A percentile compares a stretch with the other conserved stretches of the same genome.
phyloP scores from a whole-genome alignment of 768 basidiomycete genomes.

The Lentinula aciculospora region DNA sequence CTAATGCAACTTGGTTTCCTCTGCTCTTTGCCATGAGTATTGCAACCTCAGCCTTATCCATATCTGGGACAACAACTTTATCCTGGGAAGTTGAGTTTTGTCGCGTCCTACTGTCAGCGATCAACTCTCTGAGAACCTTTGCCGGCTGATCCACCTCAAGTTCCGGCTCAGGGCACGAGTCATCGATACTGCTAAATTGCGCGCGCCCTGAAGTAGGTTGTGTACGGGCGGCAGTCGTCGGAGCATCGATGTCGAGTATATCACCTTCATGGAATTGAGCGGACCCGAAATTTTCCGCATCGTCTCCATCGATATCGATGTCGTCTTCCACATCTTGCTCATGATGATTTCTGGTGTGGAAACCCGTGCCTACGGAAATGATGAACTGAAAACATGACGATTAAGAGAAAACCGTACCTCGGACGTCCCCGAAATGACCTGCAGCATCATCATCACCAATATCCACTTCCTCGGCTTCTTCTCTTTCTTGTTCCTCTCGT shows the following conservation, averaged over 20 bases:
- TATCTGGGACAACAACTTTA: conserved; percentile 33
- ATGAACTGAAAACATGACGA: not conserved
- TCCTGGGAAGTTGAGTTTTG: conserved; percentile 22
- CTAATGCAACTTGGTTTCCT: conserved; percentile 41
- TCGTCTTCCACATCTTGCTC: conserved; percentile 71
- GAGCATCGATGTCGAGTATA: conserved; percentile 36
- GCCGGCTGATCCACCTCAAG: conserved; percentile 23
- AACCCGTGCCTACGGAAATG: conserved; percentile 56
- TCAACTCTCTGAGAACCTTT: conserved; percentile 43
- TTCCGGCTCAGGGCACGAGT: conserved; percentile 28
- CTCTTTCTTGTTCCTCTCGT: conserved; percentile 27
- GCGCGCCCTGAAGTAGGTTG: conserved; percentile 6
- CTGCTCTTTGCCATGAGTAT: conserved; percentile 43
- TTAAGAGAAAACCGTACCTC: conserved; percentile 30
- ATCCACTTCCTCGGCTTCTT: conserved; percentile 23
- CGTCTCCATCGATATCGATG: conserved; percentile 76
- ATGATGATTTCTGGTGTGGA: conserved; percentile 52
- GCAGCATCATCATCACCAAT: conserved; percentile 22
- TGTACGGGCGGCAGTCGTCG: not conserved
- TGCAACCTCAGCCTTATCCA: conserved; percentile 41
- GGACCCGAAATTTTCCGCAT: conserved; percentile 58
- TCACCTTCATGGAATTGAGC: conserved; percentile 77
- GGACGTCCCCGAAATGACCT: conserved; percentile 41
- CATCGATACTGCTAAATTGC: conserved; percentile 19
- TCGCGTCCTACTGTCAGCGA: conserved; percentile 44